These are phyloP conservation scores for Kernera saxatilis DNA, from an alignment of 345 rosid species.

Conservation along the genomic window DNA sequence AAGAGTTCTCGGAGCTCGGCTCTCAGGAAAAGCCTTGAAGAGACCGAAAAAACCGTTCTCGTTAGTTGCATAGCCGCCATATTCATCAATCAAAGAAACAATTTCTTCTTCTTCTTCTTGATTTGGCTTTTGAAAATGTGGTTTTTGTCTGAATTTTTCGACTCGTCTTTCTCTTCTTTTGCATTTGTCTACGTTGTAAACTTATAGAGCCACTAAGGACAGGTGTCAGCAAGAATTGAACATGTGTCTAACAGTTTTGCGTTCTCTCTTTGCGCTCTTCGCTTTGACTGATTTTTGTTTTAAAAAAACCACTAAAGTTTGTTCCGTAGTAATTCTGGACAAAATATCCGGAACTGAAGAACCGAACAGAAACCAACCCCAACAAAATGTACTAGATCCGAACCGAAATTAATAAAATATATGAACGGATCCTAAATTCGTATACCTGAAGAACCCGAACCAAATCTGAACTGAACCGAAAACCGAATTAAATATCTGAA, in stretches of 20 bases:
- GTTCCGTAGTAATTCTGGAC: too few relatives aligned
- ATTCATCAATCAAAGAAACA: background rate
- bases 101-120: background rate
- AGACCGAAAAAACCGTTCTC: slow-evolving; percentile 12
- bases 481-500: too few relatives aligned
- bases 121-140: background rate
- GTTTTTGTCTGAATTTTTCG: background rate
- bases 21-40: slow-evolving; percentile 5
- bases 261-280: too few relatives aligned
- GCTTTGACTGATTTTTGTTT: too few relatives aligned
- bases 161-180: background rate
- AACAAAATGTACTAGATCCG: too few relatives aligned
- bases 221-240: slow-evolving; percentile 14
- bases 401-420: too few relatives aligned
- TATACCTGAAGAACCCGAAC: too few relatives aligned
- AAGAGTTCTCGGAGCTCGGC: slow-evolving; percentile 19
- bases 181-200: background rate
- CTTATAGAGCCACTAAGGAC: slow-evolving; percentile 13
- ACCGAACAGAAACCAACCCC: too few relatives aligned
- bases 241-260: slow-evolving; percentile 1
- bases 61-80: slow-evolving; percentile 30
- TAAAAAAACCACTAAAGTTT: too few relatives aligned
- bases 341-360: too few relatives aligned
- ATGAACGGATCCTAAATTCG: too few relatives aligned
- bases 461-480: too few relatives aligned